A percentile compares a stretch with the other conserved stretches of the same genome.
phyloP scores from a whole-genome alignment of 345 rosid species.

The Alliaria petiolata region DNA sequence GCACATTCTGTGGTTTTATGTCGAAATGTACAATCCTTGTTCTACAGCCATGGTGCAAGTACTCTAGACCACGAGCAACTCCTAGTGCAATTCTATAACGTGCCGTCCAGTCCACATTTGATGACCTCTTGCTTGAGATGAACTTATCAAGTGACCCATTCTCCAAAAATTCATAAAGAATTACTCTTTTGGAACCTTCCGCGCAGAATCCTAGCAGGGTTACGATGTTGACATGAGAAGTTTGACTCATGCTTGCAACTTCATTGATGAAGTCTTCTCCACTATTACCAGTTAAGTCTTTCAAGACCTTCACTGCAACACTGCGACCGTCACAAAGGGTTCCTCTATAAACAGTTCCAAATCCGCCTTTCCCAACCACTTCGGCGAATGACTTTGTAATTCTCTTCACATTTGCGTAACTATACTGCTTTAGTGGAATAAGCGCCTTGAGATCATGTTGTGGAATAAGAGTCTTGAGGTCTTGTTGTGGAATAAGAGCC shows the following conservation, averaged over 20 bases:
- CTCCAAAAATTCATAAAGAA: slow-evolving; percentile 36
- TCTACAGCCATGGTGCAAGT: slow-evolving; percentile 49
- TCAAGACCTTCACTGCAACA: slow-evolving; percentile 15
- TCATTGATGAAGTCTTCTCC: slow-evolving; percentile 45
- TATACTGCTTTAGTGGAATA: neutral
- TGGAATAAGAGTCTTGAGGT: no score
- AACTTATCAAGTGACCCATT: slow-evolving; percentile 43
- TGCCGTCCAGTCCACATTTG: neutral
- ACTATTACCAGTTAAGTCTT: neutral
- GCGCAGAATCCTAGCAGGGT: slow-evolving; percentile 41
- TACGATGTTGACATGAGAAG: slow-evolving; percentile 48
- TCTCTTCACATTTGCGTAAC: neutral
- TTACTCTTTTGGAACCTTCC: slow-evolving; percentile 30
- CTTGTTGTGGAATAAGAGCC: no score
- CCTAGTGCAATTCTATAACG: slow-evolving; percentile 28
- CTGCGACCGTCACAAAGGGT: slow-evolving; percentile 4
- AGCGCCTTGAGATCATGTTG: neutral
- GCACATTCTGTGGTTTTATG: slow-evolving; percentile 48
- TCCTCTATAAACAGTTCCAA: slow-evolving; percentile 16
- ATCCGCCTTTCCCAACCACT: slow-evolving; percentile 16
- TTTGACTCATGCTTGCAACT: slow-evolving; percentile 46
- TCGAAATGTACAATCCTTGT: slow-evolving; percentile 49
- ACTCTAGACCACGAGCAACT: slow-evolving; percentile 47
- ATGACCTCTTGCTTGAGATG: neutral
- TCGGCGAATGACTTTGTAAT: neutral